These are phyloP conservation scores for Debaryomyces coudertii DNA, from an alignment of 1,139 yeast genomes.

Conservation along the genomic window DNA sequence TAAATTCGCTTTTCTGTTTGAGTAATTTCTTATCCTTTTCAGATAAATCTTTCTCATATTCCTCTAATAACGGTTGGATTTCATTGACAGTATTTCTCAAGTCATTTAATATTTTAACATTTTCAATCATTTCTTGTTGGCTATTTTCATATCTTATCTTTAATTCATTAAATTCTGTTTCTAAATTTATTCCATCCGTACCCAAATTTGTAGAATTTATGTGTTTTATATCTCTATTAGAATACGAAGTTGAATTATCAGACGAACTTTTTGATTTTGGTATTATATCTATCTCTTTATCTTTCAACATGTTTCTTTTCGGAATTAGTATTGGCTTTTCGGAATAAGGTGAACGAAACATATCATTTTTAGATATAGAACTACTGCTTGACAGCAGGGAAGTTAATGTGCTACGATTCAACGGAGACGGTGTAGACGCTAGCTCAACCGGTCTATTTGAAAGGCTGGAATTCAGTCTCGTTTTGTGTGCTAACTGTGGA, in stretches of 20 bases:
- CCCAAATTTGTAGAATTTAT: not conserved
- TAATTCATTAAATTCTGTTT: slow-evolving; percentile 21
- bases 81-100: slow-evolving; percentile 47
- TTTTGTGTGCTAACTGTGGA: slow-evolving; percentile 25
- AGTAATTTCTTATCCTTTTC: slow-evolving; percentile 49
- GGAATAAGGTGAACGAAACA: not conserved
- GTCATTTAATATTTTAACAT: slow-evolving; percentile 41
- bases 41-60: slow-evolving; percentile 44
- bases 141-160: slow-evolving; percentile 25
- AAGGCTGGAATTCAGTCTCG: slow-evolving; percentile 1
- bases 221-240: not conserved
- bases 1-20: slow-evolving; percentile 50
- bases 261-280: not conserved
- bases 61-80: slow-evolving; percentile 48
- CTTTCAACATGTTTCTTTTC: not conserved
- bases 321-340: not conserved
- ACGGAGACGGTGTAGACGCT: slow-evolving; percentile 13
- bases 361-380: not conserved
- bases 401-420: slow-evolving; percentile 2
- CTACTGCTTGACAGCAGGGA: slow-evolving; percentile 4
- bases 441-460: slow-evolving; percentile 6
- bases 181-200: slow-evolving; percentile 11
- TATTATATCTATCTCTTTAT: not conserved
- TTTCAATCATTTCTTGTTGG: slow-evolving; percentile 37
- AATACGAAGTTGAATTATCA: not conserved